Evolutionary conservation across 805 yeast species (phyloP).

Genomic region (Candida coquimbonensis): DNA sequence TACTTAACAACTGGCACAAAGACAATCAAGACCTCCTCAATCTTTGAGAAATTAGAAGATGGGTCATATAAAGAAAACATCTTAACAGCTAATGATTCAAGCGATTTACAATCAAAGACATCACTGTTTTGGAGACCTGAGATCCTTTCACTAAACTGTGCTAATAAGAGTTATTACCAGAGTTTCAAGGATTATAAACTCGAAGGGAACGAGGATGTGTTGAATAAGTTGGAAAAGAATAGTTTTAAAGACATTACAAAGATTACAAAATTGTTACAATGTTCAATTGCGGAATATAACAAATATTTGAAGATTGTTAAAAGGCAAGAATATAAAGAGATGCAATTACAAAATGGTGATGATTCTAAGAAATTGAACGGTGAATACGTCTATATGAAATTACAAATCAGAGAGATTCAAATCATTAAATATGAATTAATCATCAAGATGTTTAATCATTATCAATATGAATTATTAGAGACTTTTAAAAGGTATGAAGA

Average conservation of each 20-base stretch:
- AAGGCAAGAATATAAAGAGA: neutral
- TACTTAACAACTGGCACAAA: neutral
- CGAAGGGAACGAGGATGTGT: neutral
- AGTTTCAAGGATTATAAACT: neutral
- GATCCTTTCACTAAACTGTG: neutral
- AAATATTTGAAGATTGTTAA: neutral
- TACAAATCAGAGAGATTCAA: slow-evolving; percentile 6
- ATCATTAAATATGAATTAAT: slow-evolving; percentile 3
- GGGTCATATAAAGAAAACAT: slow-evolving; percentile 3
- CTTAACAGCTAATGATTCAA: slow-evolving; percentile 1
- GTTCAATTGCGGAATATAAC: slow-evolving; percentile 3
- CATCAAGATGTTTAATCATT: slow-evolving; percentile 2
- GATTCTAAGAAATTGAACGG: slow-evolving; percentile 7
- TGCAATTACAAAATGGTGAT: neutral
- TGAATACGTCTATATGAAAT: slow-evolving; percentile 9
- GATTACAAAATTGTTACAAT: neutral
- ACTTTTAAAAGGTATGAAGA: slow-evolving; percentile 3
- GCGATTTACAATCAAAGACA: neutral
- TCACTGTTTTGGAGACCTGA: slow-evolving; percentile 5
- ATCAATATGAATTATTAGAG: slow-evolving; percentile 4
- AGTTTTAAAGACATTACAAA: neutral
- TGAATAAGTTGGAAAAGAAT: slow-evolving; percentile 8
- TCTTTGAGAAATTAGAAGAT: slow-evolving; percentile 5
- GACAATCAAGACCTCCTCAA: neutral
- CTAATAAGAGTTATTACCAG: neutral